Base-by-base conservation (phyloP, 805 yeast species). In the Candida michaelii region DNA sequence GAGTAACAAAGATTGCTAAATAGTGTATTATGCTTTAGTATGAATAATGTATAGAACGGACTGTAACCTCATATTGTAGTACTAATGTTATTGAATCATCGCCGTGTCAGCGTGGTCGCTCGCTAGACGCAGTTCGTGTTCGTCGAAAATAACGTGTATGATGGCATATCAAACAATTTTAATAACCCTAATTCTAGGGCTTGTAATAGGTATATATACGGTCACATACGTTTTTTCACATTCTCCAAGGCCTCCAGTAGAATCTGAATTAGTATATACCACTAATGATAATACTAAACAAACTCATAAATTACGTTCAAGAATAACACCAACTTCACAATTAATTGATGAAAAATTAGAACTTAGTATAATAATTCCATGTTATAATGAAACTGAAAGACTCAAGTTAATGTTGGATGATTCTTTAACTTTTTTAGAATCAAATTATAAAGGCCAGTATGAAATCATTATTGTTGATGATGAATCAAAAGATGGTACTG, bases 401-500 rank as follows among this genome's bases (percentile, higher is more conserved):
- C 74, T 93, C 46, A 75, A 77, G 24, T 59, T 65, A 30, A 87
- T 88, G 93, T 65, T 88, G 30, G 79, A 76, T 39, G 96, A 88
- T 43, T 71, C 87, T 1, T 70, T 86, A 24, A 74, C 60, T 3
- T 79, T 74, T 50, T 66, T 91, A 46, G 57, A 71, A 29, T 23
- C 43, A 4, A 51, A 65, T 5, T 65, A 68, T 47, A 41, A 48
- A 3, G 49, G 58, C 1, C 55, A 62, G 34, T 89, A 79, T 74
- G 99, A 93, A 64, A 79, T 93, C 36, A 45, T 93, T 19, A 73
- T 93, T 15, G 90, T 93, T 12, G 98, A 93, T 65, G 99, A 93
- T 64, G 97, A 96, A 4, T 86, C 96, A 4, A 69, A 58, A 30
- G 99, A 93, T 63, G 82, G 82, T 2, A 91, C 98, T 0, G 77